Evolutionary conservation across 192 early-diverging fungal genomes (phyloP), one percentile per base, ranked within the genome.

Genomic region (Linnemannia zychae): DNA sequence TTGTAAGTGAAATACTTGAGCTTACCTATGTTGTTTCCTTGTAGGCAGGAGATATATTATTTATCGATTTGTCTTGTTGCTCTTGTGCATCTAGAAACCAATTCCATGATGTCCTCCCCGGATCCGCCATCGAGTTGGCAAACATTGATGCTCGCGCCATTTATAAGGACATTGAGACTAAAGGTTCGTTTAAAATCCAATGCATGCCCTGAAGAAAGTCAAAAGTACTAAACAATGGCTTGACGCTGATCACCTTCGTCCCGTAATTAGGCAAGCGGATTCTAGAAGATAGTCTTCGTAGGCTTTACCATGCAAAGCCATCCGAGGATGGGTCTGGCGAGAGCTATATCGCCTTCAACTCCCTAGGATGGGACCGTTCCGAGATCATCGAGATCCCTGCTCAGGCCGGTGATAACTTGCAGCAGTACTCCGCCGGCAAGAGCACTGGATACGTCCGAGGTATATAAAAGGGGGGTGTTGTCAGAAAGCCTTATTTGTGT

Each of bases 21-120:
- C 15, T 28, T 16, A 47, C 15, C 12, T 44, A 44, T 74, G 71
- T 47, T 67, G 36, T 47, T 76, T 80, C 72, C 4, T 4, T 44
- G 3, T 74, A 13, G 3, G 4, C 28, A 17, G 15, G n/a, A 17
- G 13, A 28, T 68, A 37, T 36, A 46, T n/a, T 67, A 12, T 31
- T 63, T 12, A 57, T 22, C 12, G 24, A 63, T 31, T 31, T 44
- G 13, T 17, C n/a, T 18, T 76, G 7, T 20, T 44, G 18, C 13
- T 28, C 15, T 7, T 31, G 20, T 50, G 66, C 9, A 44, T 60
- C 15, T 68, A 89, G 88, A 38, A 97, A 96, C 81, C 99, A 99
- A 92, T 99, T 99, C 84, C 99, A 99, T 79, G 98, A 99, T 88
- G 96, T 99, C 5, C 89, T 99, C 57, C 97, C 99, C 0, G 99